Evolutionary conservation across 2,329 filamentous ascomycete species (phyloP), one percentile per base, ranked within the genome.

Genomic region (Diaporthe eres): DNA sequence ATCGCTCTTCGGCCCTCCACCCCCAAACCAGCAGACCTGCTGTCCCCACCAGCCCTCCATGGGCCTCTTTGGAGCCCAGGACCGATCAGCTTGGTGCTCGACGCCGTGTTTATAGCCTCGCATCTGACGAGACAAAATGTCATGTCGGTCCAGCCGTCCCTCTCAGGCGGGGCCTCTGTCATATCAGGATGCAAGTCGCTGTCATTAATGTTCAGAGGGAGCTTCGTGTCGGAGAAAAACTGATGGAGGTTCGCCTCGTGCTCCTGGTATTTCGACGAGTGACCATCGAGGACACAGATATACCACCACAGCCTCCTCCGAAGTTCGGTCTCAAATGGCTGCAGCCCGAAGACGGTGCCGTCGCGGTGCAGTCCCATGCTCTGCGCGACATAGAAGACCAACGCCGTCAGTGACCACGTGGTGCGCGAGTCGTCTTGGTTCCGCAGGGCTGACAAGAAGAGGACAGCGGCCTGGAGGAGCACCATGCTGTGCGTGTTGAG

Each of bases 281-380:
- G 85, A 7, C 88, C 82, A 75, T 93, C 91, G 2, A 92, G 81
- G 15, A 90, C 85, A 34, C 88, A 84, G 4, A 92, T 84, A 65
- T 88, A 86, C 87, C 90, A 92, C 88, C 91, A 92, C 0, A 91
- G 81, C 0, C 91, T 85, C 15, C 91, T 85, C 8, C 90, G 86
- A 79, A 92, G 88, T 79, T 93, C 90, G 1, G 87, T 86, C 47
- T 92, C 89, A 72, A 91, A 92, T 0, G 88, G 86, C 0, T 85
- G 85, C 2, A 92, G 79, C 12, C 80, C 87, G 80, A 86, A 86
- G 47, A 83, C 79, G 3, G 83, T 82, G 31, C 87, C 86, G 58
- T 92, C 90, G 17, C 87, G 82, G 72, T 89, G 86, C 60, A 90
- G 80, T 0, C 88, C 86, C 37, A 90, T 82, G n/a, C 86, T 84